Evolutionary conservation across 2,329 filamentous ascomycete species (phyloP).

Genomic region (Boeremia exigua): DNA sequence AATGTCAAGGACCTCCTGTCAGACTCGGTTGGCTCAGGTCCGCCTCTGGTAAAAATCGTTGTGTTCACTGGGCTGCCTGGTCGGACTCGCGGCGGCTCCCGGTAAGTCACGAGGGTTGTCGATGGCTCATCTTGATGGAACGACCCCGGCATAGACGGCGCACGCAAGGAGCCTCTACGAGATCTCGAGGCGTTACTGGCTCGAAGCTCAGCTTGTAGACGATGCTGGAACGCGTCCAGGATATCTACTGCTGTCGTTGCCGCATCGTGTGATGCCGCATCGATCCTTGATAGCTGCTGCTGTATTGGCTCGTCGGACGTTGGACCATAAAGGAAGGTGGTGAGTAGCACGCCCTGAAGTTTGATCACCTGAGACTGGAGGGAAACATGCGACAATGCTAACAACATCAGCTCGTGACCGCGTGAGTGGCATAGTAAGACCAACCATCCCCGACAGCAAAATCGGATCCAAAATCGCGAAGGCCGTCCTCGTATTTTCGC

Average conservation of each 20-base stretch:
- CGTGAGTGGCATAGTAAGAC: background rate
- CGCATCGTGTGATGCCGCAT: slow-evolving; percentile 40
- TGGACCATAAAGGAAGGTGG: slow-evolving; percentile 45
- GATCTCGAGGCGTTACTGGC: slow-evolving; percentile 11
- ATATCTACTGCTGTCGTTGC: slow-evolving; percentile 38
- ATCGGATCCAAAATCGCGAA: slow-evolving; percentile 33
- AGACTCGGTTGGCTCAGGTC: slow-evolving; percentile 23
- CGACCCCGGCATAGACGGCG: slow-evolving; percentile 3
- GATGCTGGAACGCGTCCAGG: slow-evolving; percentile 33
- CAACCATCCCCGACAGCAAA: slow-evolving; percentile 46
- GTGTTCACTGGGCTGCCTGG: slow-evolving; percentile 33
- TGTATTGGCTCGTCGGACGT: slow-evolving; percentile 41
- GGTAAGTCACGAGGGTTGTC: slow-evolving; percentile 33
- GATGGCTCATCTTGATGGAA: slow-evolving; percentile 19
- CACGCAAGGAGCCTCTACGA: slow-evolving; percentile 6
- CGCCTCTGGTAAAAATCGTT: slow-evolving; percentile 31
- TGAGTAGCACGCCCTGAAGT: slow-evolving; percentile 41
- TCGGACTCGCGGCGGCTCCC: slow-evolving; percentile 20
- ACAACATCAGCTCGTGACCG: background rate
- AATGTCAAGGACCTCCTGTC: slow-evolving; percentile 37
- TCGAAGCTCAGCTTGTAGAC: slow-evolving; percentile 28
- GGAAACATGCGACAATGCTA: slow-evolving; percentile 40
- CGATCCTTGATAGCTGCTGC: slow-evolving; percentile 38
- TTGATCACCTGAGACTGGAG: slow-evolving; percentile 46
- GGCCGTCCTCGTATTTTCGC: slow-evolving; percentile 38